phyloP scores from a whole-genome alignment of 208 protist genomes.

The Wallacemonas sp. region DNA sequence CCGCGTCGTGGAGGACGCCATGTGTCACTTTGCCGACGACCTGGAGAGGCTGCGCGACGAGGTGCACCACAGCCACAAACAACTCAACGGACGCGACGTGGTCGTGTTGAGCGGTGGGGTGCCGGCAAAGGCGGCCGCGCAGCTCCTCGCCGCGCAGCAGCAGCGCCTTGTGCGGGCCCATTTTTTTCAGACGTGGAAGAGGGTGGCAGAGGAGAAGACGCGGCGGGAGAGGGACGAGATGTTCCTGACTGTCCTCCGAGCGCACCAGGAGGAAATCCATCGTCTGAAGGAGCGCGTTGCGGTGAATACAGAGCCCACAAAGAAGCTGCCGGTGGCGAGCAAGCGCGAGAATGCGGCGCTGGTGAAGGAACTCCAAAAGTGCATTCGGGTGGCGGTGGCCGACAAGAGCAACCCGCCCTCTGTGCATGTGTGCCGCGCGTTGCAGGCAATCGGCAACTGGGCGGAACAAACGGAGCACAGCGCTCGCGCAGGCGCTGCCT shows the following conservation, averaged over 20 bases:
- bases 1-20: conserved; percentile 2
- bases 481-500: not conserved
- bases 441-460: conserved; percentile 12
- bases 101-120: not conserved
- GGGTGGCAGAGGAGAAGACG: conserved; percentile 15
- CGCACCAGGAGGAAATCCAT: conserved; percentile 24
- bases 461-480: conserved; percentile 2
- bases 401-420: conserved; percentile 10
- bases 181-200: conserved; percentile 27
- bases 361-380: conserved; percentile 16
- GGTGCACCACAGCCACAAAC: not conserved
- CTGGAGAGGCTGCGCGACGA: conserved; percentile 10
- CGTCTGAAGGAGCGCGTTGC: conserved; percentile 11
- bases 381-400: conserved; percentile 9
- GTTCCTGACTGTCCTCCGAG: conserved; percentile 16
- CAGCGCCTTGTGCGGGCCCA: conserved; percentile 1
- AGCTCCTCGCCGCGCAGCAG: conserved; percentile 19
- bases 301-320: not conserved
- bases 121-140: not conserved
- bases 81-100: no score
- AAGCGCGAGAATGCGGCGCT: conserved; percentile 4
- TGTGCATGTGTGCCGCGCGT: not conserved
- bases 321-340: not conserved
- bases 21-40: conserved; percentile 15
- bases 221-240: conserved; percentile 20